Evolutionary conservation across 1,284 basidiomycete species (phyloP).

Genomic region (Flammula alnicola): DNA sequence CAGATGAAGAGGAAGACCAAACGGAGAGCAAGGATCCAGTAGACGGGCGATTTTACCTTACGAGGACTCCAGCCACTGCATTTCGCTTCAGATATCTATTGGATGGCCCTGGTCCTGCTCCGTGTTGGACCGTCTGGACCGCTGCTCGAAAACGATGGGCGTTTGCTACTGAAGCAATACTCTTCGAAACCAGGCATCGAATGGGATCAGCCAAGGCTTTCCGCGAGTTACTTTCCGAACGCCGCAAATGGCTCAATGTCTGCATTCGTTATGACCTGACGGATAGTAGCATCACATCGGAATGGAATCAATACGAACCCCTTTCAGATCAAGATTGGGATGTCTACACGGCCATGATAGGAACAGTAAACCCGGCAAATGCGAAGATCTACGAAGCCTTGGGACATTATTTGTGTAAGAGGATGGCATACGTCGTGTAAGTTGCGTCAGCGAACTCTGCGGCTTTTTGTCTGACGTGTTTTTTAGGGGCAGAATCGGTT

Average conservation of each 20-base stretch:
- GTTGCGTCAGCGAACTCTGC: background rate
- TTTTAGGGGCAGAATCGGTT: constrained; percentile 5
- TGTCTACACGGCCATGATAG: constrained; percentile 4
- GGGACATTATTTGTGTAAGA: constrained; percentile 12
- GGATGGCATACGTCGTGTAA: constrained; percentile 9
- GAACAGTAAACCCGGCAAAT: constrained; percentile 5
- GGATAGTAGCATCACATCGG: background rate
- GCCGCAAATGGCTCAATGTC: constrained; percentile 13
- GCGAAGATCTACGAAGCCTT: constrained; percentile 12
- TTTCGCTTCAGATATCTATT: constrained; percentile 15
- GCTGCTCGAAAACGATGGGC: constrained; percentile 17
- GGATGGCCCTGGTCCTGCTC: constrained; percentile 7
- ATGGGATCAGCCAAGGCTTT: constrained; percentile 8
- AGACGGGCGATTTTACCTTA: constrained; percentile 11
- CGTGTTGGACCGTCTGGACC: constrained; percentile 4
- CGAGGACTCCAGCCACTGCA: constrained; percentile 8
- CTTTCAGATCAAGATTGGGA: constrained; percentile 13
- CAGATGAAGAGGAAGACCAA: background rate
- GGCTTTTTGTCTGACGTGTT: background rate
- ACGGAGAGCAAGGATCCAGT: background rate
- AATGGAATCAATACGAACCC: constrained; percentile 2
- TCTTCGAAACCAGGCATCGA: background rate
- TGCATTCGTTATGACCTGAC: constrained; percentile 9
- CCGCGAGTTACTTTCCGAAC: constrained; percentile 4
- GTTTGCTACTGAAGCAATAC: constrained; percentile 15